Conservation (phyloP, 2,329 filamentous ascomycete genomes). For the Alternaria novae-zelandiae region DNA sequence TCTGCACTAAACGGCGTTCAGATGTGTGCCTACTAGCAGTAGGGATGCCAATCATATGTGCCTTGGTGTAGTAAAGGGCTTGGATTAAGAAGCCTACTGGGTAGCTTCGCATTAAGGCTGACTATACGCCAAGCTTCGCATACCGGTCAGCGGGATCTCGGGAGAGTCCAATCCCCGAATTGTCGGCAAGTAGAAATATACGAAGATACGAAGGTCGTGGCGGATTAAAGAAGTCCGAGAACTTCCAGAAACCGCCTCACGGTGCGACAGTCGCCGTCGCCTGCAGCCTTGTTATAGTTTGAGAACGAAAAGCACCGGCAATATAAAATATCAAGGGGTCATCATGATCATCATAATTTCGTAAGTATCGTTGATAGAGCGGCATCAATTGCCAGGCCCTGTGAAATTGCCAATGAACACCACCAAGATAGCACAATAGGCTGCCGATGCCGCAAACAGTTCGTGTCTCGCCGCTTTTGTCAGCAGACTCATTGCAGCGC, state of each 20-base stretch:
- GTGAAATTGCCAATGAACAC: constrained; percentile 51
- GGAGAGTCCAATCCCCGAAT: not conserved
- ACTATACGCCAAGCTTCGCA: not conserved
- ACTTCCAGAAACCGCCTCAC: not conserved
- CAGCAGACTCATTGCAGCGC: constrained; percentile 46
- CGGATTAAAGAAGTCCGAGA: not conserved
- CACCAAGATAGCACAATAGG: constrained; percentile 49
- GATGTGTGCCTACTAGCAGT: not conserved
- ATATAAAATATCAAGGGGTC: too few relatives aligned
- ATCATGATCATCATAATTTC: not conserved
- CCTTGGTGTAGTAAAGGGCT: not conserved
- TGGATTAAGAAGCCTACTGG: not conserved
- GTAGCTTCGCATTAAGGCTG: not conserved
- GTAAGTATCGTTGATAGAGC: not conserved
- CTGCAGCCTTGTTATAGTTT: not conserved
- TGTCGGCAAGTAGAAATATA: not conserved
- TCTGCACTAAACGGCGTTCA: not conserved
- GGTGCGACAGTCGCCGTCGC: not conserved
- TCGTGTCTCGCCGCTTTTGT: constrained; percentile 48
- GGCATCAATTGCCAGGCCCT: constrained; percentile 36
- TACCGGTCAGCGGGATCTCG: not conserved
- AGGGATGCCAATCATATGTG: not conserved
- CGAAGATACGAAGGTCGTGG: not conserved
- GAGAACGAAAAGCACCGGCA: too few relatives aligned
- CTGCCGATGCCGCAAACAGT: constrained; percentile 48